A percentile compares a stretch with the other conserved stretches of the same genome.
Conservation (phyloP, 345 rosid genomes). For the Balakata baccata region DNA sequence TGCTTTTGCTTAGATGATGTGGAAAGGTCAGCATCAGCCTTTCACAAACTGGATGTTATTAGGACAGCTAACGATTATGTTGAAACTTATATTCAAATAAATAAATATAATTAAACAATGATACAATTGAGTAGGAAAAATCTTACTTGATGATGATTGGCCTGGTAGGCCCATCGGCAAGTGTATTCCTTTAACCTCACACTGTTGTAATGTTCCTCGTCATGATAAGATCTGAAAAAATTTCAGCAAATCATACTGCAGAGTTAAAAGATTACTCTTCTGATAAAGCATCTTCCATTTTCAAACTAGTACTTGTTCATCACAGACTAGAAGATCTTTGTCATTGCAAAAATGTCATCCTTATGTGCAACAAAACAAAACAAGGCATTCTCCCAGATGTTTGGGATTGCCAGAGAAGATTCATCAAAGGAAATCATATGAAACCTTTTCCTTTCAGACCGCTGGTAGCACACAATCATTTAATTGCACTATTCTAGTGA, state of each 20-base stretch:
- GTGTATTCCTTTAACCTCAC: conserved; percentile 70
- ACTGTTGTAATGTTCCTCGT: conserved; percentile 90
- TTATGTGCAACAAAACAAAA: not conserved
- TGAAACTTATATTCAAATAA: conserved; percentile 8
- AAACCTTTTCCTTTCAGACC: not conserved
- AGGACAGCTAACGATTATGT: conserved; percentile 34
- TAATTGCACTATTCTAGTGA: not conserved
- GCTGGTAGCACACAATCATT: not conserved
- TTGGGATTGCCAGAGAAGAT: not conserved
- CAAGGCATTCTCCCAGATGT: not conserved
- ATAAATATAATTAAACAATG: conserved; percentile 9
- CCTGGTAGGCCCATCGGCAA: conserved; percentile 65
- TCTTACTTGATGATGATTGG: conserved; percentile 56
- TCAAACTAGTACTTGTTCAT: not conserved
- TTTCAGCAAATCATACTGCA: conserved; percentile 1
- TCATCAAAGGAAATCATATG: not conserved
- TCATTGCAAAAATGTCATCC: not conserved
- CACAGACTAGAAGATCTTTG: not conserved
- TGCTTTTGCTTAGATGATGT: conserved; percentile 64
- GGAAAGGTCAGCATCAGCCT: conserved; percentile 91
- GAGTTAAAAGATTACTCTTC: not conserved
- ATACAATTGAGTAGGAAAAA: conserved; percentile 4
- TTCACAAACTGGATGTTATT: conserved; percentile 52
- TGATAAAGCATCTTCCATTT: not conserved
- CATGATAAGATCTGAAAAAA: conserved; percentile 75